Conservation (phyloP, 176 grass and related monocot genomes). For the Secale cereale region DNA sequence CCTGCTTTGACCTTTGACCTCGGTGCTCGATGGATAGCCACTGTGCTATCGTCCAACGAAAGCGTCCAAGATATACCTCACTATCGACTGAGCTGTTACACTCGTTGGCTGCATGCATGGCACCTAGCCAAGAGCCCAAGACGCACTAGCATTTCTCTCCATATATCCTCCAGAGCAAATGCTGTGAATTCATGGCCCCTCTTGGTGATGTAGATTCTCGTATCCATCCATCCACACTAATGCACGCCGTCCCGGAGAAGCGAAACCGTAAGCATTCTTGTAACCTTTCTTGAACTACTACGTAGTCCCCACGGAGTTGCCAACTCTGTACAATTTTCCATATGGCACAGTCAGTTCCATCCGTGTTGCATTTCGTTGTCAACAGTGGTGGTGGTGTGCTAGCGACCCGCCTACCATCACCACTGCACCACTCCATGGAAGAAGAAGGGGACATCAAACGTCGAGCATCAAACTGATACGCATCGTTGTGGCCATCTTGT, state of each 20-base stretch:
- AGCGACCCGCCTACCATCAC: neutral
- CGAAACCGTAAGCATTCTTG: neutral
- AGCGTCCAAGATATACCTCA: neutral
- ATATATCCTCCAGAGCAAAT: neutral
- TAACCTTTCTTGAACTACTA: neutral
- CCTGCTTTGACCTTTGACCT: neutral
- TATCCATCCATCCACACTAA: neutral
- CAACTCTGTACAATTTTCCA: neutral
- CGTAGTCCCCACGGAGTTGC: neutral
- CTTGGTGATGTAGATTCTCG: neutral
- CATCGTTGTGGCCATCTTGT: constrained; percentile 9
- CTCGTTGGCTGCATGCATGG: neutral
- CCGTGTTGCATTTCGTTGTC: neutral
- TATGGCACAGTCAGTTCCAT: neutral
- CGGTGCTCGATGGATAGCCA: neutral
- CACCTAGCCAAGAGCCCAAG: neutral
- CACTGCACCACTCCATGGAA: neutral
- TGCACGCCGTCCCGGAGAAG: neutral
- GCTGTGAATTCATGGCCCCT: neutral
- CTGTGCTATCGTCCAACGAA: neutral
- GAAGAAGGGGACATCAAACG: neutral
- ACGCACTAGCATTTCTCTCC: neutral
- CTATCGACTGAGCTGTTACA: neutral
- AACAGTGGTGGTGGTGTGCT: neutral
- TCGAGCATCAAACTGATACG: neutral